Base-by-base conservation (phyloP, 345 rosid genomes). In the Litchi chinensis region DNA sequence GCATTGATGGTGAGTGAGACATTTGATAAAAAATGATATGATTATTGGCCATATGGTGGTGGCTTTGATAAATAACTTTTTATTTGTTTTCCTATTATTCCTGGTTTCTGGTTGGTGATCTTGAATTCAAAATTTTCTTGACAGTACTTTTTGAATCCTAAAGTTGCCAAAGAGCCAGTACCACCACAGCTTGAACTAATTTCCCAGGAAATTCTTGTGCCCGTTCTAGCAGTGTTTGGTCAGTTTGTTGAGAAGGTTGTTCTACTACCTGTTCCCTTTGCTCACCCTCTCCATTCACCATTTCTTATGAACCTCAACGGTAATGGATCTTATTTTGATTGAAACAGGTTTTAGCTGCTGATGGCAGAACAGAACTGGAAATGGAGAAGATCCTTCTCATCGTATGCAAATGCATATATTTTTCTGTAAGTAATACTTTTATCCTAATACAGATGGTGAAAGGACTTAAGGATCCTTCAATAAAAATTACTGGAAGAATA, bases 71-170 rank as follows among this genome's bases (percentile, higher is more conserved):
- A 19, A 54, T 19, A 56, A 37, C 76, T 72, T 37, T 46, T 52
- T 13, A 26, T 52, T 69, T 43, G 37, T 72, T 48, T 8, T n/a
- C 65, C 26, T 48, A 37, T 28, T 32, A 65, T 32, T 28, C 28
- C 65, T 65, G 60, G 46, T 10, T 65, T 75, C 46, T 75, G 62
- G 26, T 65, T 18, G 5, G 15, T 73, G 70, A 62, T 46, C 59
- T 74, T 75, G 57, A 59, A 41, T 65, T n/a, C 62, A 6, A 44
- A 48, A 44, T 70, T 74, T 83, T 74, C 74, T 65, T 81, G 71
- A 66, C 87, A 94, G 98, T 94, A 92, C 79, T 94, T 92, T 83
- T 69, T 94, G 83, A 88, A 91, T 83, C 98, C 98, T 57, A 92
- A 91, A 88, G 86, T 92, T 83, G 90, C 85, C 5, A 85, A 83